A percentile compares a stretch with the other conserved stretches of the same genome.
phyloP scores from a whole-genome alignment of 192 early-diverging fungal species.

The Borealophlyctis nickersoniae region DNA sequence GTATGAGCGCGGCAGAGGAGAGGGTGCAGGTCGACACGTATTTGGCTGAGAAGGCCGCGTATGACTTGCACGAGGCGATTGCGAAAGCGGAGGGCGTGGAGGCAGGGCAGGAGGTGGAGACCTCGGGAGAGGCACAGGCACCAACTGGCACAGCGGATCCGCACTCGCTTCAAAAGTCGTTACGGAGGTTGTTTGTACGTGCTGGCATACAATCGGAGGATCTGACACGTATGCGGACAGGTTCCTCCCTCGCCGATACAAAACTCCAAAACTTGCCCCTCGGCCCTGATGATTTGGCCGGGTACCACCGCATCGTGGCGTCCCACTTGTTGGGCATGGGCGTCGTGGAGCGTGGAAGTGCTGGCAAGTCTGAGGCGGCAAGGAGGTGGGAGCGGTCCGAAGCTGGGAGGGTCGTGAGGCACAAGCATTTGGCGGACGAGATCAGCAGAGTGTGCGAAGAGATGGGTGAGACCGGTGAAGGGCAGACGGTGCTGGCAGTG shows the following conservation, averaged over 20 bases:
- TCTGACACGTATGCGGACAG: constrained; percentile 6
- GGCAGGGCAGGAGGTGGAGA: neutral
- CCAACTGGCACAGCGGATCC: neutral
- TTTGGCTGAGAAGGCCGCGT: neutral
- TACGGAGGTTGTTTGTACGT: constrained; percentile 8
- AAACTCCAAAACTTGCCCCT: constrained; percentile 20
- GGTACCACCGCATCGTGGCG: constrained; percentile 13
- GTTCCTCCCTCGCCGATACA: constrained; percentile 9
- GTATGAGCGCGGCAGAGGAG: constrained; percentile 23
- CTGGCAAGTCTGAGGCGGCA: neutral
- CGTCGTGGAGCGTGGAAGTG: neutral
- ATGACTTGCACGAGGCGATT: neutral
- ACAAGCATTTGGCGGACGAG: constrained; percentile 21
- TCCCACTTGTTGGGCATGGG: constrained; percentile 4
- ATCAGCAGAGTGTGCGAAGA: constrained; percentile 18
- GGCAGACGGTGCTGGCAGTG: constrained; percentile 15
- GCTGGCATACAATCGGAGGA: constrained; percentile 12
- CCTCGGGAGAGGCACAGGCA: neutral
- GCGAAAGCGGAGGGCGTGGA: neutral
- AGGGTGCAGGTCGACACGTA: constrained; percentile 4
- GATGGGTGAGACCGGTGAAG: constrained; percentile 2
- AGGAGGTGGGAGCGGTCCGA: constrained; percentile 1
- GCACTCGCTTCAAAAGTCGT: neutral
- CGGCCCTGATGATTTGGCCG: constrained; percentile 11
- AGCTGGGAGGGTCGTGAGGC: constrained; percentile 12